phyloP scores from a whole-genome alignment of 2,329 filamentous ascomycete genomes.

The Ceratocystis colombiana region DNA sequence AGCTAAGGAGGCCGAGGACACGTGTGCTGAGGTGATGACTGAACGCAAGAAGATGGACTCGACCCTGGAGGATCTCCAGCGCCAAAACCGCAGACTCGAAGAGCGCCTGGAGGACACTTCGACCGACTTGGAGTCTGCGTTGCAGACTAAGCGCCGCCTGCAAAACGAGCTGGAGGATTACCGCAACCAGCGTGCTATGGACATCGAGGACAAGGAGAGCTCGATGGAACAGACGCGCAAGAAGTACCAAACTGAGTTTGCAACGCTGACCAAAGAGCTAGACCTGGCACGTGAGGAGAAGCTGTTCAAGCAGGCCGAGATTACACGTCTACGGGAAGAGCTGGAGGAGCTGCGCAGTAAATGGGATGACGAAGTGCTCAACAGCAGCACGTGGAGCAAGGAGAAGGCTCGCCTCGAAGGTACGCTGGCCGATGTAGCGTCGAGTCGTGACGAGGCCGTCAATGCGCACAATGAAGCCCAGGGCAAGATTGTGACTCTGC shows the following conservation, averaged over 20 bases:
- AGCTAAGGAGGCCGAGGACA: slow-evolving; percentile 82
- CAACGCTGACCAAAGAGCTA: slow-evolving; percentile 79
- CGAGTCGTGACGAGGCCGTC: slow-evolving; percentile 87
- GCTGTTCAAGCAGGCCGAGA: slow-evolving; percentile 78
- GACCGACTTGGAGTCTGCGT: slow-evolving; percentile 73
- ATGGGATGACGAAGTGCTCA: slow-evolving; percentile 96
- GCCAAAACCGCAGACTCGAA: slow-evolving; percentile 79
- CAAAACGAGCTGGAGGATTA: slow-evolving; percentile 98
- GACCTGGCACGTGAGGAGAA: slow-evolving; percentile 85
- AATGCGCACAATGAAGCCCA: slow-evolving; percentile 92
- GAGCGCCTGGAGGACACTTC: slow-evolving; percentile 85
- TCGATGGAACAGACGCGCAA: slow-evolving; percentile 94
- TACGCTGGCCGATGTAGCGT: slow-evolving; percentile 75
- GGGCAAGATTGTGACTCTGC: slow-evolving; percentile 76
- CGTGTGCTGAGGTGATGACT: slow-evolving; percentile 78
- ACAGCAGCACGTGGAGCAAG: slow-evolving; percentile 96
- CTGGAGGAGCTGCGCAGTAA: slow-evolving; percentile 89
- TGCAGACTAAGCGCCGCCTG: slow-evolving; percentile 84
- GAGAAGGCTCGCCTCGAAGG: slow-evolving; percentile 89
- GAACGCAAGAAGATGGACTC: slow-evolving; percentile 85
- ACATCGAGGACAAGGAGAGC: slow-evolving; percentile 92
- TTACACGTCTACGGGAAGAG: slow-evolving; percentile 82
- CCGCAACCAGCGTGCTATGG: slow-evolving; percentile 84
- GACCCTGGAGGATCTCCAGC: slow-evolving; percentile 78
- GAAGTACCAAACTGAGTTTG: slow-evolving; percentile 93